These are phyloP conservation scores for Wickerhamomyces ciferrii DNA, from an alignment of 805 yeast species.

Conservation along the genomic window DNA sequence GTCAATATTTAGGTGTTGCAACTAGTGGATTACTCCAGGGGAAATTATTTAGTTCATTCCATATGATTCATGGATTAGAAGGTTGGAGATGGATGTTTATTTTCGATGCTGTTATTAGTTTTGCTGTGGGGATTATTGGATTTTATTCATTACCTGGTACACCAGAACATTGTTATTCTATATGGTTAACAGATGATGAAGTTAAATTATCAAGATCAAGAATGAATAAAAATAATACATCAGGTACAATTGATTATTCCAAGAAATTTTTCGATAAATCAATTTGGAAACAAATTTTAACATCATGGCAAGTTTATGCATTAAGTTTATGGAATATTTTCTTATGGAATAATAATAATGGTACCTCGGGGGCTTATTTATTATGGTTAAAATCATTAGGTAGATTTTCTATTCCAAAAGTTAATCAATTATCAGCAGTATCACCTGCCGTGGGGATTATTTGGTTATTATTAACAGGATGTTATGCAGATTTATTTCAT, in stretches of 20 bases:
- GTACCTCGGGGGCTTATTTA: constrained; percentile 35
- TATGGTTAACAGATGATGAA: constrained; percentile 50
- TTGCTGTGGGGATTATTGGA: constrained; percentile 54
- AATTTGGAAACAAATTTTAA: constrained; percentile 48
- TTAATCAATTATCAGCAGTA: constrained; percentile 37
- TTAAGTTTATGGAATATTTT: constrained; percentile 47
- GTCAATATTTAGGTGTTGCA: constrained; percentile 57
- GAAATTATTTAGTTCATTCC: constrained; percentile 35
- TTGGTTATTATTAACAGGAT: constrained; percentile 5
- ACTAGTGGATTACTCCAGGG: constrained; percentile 57
- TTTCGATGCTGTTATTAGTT: constrained; percentile 57
- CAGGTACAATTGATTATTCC: constrained; percentile 20
- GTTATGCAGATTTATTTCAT: constrained; percentile 28
- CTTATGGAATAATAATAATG: constrained; percentile 50
- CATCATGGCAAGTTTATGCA: constrained; percentile 55
- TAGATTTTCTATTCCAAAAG: constrained; percentile 29
- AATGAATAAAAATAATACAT: constrained; percentile 30
- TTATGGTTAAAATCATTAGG: constrained; percentile 47
- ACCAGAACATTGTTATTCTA: constrained; percentile 48
- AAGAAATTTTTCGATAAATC: constrained; percentile 32
- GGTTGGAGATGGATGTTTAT: constrained; percentile 71
- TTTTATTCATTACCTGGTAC: constrained; percentile 58
- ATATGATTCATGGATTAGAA: constrained; percentile 39
- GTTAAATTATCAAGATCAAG: constrained; percentile 44
- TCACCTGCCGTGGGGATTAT: constrained; percentile 29